Conservation (phyloP, 2,329 filamentous ascomycete species). For the Diaporthe citriasiana region DNA sequence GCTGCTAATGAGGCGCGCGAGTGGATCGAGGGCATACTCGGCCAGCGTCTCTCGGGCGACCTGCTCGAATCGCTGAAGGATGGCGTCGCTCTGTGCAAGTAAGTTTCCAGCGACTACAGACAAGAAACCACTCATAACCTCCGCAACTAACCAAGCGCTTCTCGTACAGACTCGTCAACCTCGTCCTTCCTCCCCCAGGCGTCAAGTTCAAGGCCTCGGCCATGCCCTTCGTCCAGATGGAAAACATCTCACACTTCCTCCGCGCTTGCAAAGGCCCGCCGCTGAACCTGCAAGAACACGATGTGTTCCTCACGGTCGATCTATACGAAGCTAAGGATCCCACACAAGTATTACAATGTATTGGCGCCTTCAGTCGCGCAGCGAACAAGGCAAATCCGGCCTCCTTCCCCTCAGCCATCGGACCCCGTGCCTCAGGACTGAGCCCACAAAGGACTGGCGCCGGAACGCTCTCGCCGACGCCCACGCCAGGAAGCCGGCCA, state of each 20-base stretch:
- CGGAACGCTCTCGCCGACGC: slow-evolving; percentile 56
- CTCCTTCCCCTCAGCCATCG: slow-evolving; percentile 82
- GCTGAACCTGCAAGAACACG: slow-evolving; percentile 90
- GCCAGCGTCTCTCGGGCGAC: slow-evolving; percentile 81
- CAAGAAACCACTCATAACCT: too few species aligned
- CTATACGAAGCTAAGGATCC: slow-evolving; percentile 96
- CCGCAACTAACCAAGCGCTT: slow-evolving; percentile 24
- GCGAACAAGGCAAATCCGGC: slow-evolving; percentile 82
- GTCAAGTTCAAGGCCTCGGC: slow-evolving; percentile 91
- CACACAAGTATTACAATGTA: slow-evolving; percentile 92
- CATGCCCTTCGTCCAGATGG: slow-evolving; percentile 99
- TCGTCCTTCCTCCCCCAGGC: slow-evolving; percentile 80
- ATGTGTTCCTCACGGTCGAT: slow-evolving; percentile 97
- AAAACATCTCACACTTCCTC: slow-evolving; percentile 98
- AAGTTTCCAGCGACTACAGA: slow-evolving; percentile 52
- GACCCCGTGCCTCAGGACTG: slow-evolving; percentile 74
- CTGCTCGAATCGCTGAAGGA: slow-evolving; percentile 90
- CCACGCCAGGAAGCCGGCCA: slow-evolving; percentile 59
- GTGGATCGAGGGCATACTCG: slow-evolving; percentile 89
- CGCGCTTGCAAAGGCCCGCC: slow-evolving; percentile 88
- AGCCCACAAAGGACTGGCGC: slow-evolving; percentile 77
- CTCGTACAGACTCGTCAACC: slow-evolving; percentile 79
- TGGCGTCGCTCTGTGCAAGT: slow-evolving; percentile 94
- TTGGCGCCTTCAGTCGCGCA: slow-evolving; percentile 90
- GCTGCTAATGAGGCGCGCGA: slow-evolving; percentile 86